Conservation (phyloP, 805 yeast species). For the Candida vaughaniae region DNA sequence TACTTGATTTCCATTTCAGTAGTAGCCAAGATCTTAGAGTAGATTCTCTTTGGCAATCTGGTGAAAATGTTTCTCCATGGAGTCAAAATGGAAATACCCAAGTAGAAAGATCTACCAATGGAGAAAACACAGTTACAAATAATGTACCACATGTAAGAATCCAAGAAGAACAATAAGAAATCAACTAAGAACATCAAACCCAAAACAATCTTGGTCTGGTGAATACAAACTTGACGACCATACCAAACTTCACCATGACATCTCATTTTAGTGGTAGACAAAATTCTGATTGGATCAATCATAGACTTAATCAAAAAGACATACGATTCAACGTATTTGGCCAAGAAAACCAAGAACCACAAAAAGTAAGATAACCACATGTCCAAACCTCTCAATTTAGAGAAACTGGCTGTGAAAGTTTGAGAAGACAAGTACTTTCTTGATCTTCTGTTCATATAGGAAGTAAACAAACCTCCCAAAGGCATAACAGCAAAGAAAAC, state of each 20-base stretch:
- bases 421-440: conserved; percentile 91
- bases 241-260: conserved; percentile 96
- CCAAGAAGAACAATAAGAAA: conserved; percentile 93
- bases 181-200: conserved; percentile 94
- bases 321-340: conserved; percentile 89
- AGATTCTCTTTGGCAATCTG: conserved; percentile 97
- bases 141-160: conserved; percentile 99
- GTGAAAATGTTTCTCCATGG: conserved; percentile 99
- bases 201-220: conserved; percentile 84
- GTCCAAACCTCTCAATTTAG: conserved; percentile 79
- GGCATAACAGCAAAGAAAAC: conserved; percentile 94
- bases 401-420: conserved; percentile 91
- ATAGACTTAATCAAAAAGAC: conserved; percentile 84
- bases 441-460: conserved; percentile 81
- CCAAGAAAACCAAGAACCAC: conserved; percentile 87
- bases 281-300: conserved; percentile 91
- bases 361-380: conserved; percentile 94
- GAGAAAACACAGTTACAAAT: conserved; percentile 92
- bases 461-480: conserved; percentile 91
- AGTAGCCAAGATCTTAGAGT: conserved; percentile 95
- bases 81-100: conserved; percentile 97
- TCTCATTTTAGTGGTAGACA: conserved; percentile 84
- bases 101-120: conserved; percentile 95
- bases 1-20: conserved; percentile 99
- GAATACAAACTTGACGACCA: conserved; percentile 68